phyloP scores from a whole-genome alignment of 768 basidiomycete genomes.

The Termitomyces sp. region DNA sequence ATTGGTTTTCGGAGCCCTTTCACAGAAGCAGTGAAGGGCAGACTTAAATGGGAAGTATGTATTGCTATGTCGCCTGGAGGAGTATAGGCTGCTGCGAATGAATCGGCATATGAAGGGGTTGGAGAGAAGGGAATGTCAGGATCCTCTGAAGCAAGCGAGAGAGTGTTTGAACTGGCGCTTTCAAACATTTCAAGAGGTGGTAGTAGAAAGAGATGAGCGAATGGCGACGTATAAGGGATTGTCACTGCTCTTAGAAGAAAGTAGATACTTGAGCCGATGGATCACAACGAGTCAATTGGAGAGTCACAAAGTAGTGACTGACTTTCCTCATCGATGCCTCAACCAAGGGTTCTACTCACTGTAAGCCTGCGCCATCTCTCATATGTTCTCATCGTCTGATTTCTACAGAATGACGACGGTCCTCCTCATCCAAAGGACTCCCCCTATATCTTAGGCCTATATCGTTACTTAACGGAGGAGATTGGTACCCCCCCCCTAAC shows the following conservation, averaged over 20 bases:
- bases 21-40: slow-evolving; percentile 27
- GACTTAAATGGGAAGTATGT: slow-evolving; percentile 18
- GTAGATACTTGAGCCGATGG: neutral
- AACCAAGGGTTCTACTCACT: slow-evolving; percentile 37
- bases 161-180: neutral
- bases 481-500: slow-evolving; percentile 51
- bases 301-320: neutral
- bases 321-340: slow-evolving; percentile 8
- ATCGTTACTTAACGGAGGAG: slow-evolving; percentile 50
- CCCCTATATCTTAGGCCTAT: slow-evolving; percentile 73
- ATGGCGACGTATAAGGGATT: neutral
- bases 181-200: neutral
- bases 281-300: neutral
- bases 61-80: slow-evolving; percentile 28
- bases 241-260: neutral
- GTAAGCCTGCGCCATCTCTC: slow-evolving; percentile 17
- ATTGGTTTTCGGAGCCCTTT: slow-evolving; percentile 64
- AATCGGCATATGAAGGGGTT: slow-evolving; percentile 32
- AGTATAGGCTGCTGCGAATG: slow-evolving; percentile 39
- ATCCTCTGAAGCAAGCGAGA: neutral
- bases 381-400: neutral
- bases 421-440: slow-evolving; percentile 65
- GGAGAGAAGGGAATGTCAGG: slow-evolving; percentile 23
- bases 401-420: slow-evolving; percentile 74
- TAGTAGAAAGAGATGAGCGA: neutral